phyloP scores from a whole-genome alignment of 495 filamentous ascomycete genomes.

The Xylaria scruposa region DNA sequence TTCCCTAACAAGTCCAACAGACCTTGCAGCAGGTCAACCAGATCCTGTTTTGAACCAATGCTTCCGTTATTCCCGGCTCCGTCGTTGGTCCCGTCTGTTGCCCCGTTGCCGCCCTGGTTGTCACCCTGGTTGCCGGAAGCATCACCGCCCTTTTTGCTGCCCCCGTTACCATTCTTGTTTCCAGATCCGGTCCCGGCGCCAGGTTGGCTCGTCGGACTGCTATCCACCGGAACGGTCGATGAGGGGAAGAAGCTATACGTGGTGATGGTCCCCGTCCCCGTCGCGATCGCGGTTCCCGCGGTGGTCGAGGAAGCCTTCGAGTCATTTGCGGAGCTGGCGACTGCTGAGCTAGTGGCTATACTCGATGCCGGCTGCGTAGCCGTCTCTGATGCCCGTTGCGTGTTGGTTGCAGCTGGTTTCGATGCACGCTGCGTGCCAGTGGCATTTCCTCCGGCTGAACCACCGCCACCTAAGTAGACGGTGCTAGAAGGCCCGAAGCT shows the following conservation, averaged over 20 bases:
- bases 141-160: neutral
- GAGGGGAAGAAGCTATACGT: constrained; percentile 20
- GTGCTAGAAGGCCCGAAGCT: constrained; percentile 15
- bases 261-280: constrained; percentile 6
- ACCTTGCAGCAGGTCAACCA: neutral
- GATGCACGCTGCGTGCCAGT: neutral
- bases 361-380: neutral
- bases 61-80: neutral
- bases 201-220: neutral
- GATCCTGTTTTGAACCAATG: neutral
- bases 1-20: constrained; percentile 13
- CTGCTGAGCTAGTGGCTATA: neutral
- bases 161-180: neutral
- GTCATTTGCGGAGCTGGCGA: neutral
- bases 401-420: neutral
- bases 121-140: neutral
- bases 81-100: neutral
- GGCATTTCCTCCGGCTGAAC: neutral
- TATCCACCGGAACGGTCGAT: neutral
- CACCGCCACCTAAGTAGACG: constrained; percentile 7
- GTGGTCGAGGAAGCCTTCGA: neutral
- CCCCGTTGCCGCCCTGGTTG: neutral
- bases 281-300: neutral
- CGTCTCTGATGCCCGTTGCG: neutral
- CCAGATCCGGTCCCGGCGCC: neutral